phyloP scores from a whole-genome alignment of 306 rosid species.

The Hylodesmum podocarpum region DNA sequence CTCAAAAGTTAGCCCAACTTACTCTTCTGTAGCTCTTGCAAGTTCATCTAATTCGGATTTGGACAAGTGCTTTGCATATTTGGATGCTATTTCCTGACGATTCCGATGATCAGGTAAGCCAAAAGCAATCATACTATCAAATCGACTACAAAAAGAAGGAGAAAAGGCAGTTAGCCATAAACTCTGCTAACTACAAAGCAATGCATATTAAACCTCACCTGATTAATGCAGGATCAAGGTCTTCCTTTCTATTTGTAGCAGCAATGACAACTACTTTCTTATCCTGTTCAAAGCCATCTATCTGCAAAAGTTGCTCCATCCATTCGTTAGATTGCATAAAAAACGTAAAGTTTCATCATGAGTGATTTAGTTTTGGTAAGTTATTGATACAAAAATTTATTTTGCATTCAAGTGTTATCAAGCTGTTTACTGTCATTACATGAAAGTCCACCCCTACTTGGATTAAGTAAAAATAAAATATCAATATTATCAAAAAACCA shows the following conservation, averaged over 20 bases:
- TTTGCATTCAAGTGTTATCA: not conserved
- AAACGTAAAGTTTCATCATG: not conserved
- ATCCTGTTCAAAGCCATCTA: slow-evolving; percentile 95
- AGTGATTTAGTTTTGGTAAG: not conserved
- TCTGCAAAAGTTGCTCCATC: slow-evolving; percentile 50
- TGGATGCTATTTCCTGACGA: slow-evolving; percentile 77
- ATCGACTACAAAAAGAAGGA: slow-evolving; percentile 56
- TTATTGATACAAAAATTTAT: not conserved
- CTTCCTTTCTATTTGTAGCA: slow-evolving; percentile 96
- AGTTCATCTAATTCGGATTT: slow-evolving; percentile 40
- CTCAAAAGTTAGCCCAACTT: slow-evolving; percentile 19
- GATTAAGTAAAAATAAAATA: not conserved
- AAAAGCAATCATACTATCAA: slow-evolving; percentile 73
- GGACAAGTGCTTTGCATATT: slow-evolving; percentile 76
- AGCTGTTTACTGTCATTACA: not conserved
- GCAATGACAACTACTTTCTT: slow-evolving; percentile 89
- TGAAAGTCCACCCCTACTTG: not conserved
- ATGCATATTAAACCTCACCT: slow-evolving; percentile 47
- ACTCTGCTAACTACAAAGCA: not conserved
- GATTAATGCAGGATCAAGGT: slow-evolving; percentile 86
- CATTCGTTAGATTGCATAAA: slow-evolving; percentile 2
- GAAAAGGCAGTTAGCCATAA: not conserved
- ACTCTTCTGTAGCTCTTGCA: slow-evolving; percentile 40
- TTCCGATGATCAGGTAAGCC: slow-evolving; percentile 74
- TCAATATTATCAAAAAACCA: not conserved